Conservation (phyloP, 2,329 filamentous ascomycete species). For the Xylogone sp. region DNA sequence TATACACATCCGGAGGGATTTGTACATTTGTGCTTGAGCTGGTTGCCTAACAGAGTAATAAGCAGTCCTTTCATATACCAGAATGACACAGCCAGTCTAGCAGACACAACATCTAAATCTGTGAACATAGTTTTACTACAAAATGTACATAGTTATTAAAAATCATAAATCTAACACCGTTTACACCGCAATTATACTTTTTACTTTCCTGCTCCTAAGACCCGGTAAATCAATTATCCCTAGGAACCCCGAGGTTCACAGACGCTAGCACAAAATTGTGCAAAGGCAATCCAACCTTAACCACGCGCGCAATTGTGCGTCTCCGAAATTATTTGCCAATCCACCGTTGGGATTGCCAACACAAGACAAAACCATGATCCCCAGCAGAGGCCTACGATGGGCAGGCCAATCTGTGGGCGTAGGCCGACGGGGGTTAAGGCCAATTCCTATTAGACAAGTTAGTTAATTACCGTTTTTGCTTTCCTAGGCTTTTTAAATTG, state of each 20-base stretch:
- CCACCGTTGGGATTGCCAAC: slow-evolving; percentile 5
- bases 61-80: no score
- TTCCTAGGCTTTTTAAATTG: slow-evolving; percentile 5
- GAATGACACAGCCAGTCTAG: no score
- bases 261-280: neutral
- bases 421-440: slow-evolving; percentile 30
- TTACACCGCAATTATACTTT: no score
- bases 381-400: slow-evolving; percentile 48
- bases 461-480: slow-evolving; percentile 1
- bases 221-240: neutral
- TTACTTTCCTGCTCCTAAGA: no score
- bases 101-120: no score
- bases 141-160: no score
- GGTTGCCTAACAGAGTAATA: no score
- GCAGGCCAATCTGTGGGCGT: slow-evolving; percentile 38
- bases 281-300: neutral
- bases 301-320: slow-evolving; percentile 1
- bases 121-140: no score
- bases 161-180: no score
- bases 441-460: slow-evolving; percentile 31
- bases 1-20: neutral
- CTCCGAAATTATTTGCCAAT: slow-evolving; percentile 25
- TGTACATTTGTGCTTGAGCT: no score
- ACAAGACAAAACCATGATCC: slow-evolving; percentile 44
- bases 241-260: neutral